Evolutionary conservation across 108 stramenopile genomes (phyloP), one percentile per base, ranked within the genome.

Genomic region (Nannochloropsis gaditana): DNA sequence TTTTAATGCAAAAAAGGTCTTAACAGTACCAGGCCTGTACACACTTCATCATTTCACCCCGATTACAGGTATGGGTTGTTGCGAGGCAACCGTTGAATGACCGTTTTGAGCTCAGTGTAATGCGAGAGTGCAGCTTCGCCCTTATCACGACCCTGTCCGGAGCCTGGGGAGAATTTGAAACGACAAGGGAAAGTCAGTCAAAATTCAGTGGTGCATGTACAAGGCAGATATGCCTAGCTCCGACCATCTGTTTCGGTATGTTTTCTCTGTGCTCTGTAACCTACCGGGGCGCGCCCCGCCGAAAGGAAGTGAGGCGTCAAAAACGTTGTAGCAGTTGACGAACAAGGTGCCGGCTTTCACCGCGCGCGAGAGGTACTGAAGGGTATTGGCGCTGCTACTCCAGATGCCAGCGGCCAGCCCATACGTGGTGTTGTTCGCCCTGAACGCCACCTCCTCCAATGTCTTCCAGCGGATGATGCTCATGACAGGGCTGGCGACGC

Each of bases 341-440:
- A 92, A 95, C 2, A 90, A 88, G 8, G 81, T 89, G 6, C 94
- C 94, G 3, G 92, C 93, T 47, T 93, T 79, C 19, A 95, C 47
- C 10, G 90, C 80, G 8, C 81, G 44, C 9, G 90, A 91, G 41
- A 93, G 84, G 11, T 92, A 90, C 90, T 93, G 90, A 10, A 92
- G 92, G 19, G 91, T 87, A 79, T 90, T 90, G 5, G 93, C 59
- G 87, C 93, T 90, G 44, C 87, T 86, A 5, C 94, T 93, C 41
- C 92, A 89, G 41, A 95, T 88, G 10, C 94, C 93, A 0, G 94
- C 93, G 19, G 92, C 93, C 82, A 96, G 92, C 9, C 95, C 95
- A 85, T 90, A 96, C 5, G 84, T 45, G 10, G 93, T 91, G 80
- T 93, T 84, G 85, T 96, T 95, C 44, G 95, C 94, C 3, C 92